phyloP scores from a whole-genome alignment of 305 asterid species.

The Fraxinus xanthoxyloides region DNA sequence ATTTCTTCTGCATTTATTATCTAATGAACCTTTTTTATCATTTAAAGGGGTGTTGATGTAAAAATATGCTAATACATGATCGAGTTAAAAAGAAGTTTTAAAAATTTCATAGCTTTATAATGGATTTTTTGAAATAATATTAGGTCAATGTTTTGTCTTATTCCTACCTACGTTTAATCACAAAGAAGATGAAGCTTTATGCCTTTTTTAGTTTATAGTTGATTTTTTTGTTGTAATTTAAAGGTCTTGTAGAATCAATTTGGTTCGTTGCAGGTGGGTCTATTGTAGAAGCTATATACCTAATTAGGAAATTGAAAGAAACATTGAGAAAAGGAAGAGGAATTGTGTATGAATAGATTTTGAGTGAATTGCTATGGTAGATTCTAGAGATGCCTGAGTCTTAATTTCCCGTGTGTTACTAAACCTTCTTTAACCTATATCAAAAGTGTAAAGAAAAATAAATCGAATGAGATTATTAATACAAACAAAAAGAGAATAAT shows the following conservation, averaged over 20 bases:
- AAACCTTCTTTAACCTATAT: background rate
- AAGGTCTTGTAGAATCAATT: background rate
- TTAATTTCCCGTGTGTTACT: background rate
- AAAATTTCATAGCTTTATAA: background rate
- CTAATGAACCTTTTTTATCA: background rate
- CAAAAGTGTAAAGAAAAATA: background rate
- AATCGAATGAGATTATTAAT: no score
- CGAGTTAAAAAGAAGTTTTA: background rate
- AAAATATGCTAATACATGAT: background rate
- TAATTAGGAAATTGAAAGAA: background rate
- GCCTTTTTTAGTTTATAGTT: background rate
- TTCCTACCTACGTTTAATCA: background rate
- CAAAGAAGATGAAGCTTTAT: background rate
- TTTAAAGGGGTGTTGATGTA: background rate
- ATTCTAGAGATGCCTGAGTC: background rate
- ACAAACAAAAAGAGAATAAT: background rate
- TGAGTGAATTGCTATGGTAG: background rate
- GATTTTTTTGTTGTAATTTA: background rate
- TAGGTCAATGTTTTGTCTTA: background rate
- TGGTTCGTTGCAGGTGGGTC: background rate
- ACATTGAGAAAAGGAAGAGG: background rate
- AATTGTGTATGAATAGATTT: background rate
- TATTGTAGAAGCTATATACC: background rate
- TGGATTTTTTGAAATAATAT: background rate
- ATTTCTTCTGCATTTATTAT: background rate